phyloP scores from a whole-genome alignment of 179 eudicot genomes.

The Spergularia azorica region DNA sequence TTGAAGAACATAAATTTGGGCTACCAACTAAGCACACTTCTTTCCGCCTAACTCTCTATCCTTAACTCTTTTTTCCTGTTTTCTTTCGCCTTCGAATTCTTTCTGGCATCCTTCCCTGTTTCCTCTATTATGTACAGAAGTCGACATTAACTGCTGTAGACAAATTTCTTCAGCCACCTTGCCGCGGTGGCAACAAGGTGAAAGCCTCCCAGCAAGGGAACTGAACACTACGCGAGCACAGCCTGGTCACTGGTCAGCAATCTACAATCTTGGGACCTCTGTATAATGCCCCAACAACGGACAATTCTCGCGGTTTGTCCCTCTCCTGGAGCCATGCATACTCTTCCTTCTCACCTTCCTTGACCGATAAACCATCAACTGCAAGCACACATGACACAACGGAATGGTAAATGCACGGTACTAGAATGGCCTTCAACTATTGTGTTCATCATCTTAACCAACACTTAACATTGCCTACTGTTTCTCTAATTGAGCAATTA shows the following conservation, averaged over 20 bases:
- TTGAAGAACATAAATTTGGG: too few relatives aligned
- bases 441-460: neutral
- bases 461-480: too few relatives aligned
- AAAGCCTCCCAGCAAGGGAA: neutral
- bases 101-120: too few relatives aligned
- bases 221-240: neutral
- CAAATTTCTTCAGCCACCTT: neutral
- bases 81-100: too few relatives aligned
- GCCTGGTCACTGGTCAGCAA: constrained; percentile 23
- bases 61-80: too few relatives aligned
- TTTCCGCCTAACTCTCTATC: too few relatives aligned
- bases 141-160: too few relatives aligned
- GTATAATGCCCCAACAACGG: constrained; percentile 47
- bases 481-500: too few relatives aligned
- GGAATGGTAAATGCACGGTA: too few relatives aligned
- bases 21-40: too few relatives aligned
- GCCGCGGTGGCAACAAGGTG: neutral
- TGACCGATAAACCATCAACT: constrained; percentile 38
- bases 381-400: constrained; percentile 2
- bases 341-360: constrained; percentile 44
- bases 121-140: too few relatives aligned
- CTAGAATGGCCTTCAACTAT: neutral
- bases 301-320: constrained; percentile 50
- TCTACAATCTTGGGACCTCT: constrained; percentile 60
- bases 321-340: constrained; percentile 70